Conservation (phyloP, 345 rosid species). For the Salix purpurea region DNA sequence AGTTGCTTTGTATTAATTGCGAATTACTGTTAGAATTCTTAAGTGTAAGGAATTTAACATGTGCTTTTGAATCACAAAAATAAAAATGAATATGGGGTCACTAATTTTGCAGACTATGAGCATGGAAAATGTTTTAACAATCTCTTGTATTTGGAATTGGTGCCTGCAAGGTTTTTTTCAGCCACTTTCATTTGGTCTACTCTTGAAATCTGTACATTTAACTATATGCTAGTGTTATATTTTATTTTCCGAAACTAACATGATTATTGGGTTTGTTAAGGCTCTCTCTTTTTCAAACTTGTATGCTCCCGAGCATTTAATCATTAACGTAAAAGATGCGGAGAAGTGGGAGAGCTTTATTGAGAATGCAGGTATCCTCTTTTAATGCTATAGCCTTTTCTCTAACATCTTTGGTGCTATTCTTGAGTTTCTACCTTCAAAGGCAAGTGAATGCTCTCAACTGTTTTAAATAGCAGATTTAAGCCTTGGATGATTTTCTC, state of each 20-base stretch:
- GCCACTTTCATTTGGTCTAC: too few species aligned
- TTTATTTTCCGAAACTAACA: too few species aligned
- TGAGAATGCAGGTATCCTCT: slow-evolving; percentile 72
- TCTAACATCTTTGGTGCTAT: too few species aligned
- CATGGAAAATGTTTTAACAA: not conserved
- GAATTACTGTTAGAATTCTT: not conserved
- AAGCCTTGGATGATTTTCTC: not conserved
- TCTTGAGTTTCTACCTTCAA: not conserved
- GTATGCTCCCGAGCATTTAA: slow-evolving; percentile 95
- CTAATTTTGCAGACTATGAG: not conserved
- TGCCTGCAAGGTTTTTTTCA: too few species aligned
- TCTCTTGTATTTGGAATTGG: not conserved
- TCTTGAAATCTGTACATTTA: too few species aligned
- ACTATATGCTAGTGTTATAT: not conserved
- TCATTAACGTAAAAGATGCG: slow-evolving; percentile 78
- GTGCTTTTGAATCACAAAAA: not conserved
- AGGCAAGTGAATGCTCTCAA: not conserved
- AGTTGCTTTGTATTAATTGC: not conserved
- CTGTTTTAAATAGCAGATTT: not conserved
- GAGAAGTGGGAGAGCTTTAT: slow-evolving; percentile 82
- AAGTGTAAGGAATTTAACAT: not conserved
- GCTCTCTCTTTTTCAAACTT: slow-evolving; percentile 75
- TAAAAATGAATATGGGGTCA: too few species aligned
- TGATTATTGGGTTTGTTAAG: slow-evolving; percentile 27
- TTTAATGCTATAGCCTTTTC: too few species aligned